Percentiles rank a stretch among this genome's conserved stretches.
Conservation (phyloP, 148 eudicot genomes). For the Rhododendron kiyosumense region DNA sequence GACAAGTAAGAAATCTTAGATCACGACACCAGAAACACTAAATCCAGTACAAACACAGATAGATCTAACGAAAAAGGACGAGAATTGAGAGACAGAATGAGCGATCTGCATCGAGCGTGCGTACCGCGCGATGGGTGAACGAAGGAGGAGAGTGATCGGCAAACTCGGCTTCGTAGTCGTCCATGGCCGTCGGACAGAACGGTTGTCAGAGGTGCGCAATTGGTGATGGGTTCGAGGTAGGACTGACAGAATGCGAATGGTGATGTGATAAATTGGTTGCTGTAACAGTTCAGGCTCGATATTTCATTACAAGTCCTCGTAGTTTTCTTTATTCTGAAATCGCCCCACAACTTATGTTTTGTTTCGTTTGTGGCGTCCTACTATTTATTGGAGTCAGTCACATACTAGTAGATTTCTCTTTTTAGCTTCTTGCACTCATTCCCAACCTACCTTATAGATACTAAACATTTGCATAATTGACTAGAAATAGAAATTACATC, state of each 20-base stretch:
- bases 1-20: not conserved
- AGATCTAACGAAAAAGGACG: not conserved
- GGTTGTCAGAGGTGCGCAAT: not conserved
- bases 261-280: not conserved
- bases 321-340: not conserved
- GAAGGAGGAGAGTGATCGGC: slow-evolving; percentile 14
- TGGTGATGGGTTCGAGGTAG: not conserved
- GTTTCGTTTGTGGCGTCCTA: not conserved
- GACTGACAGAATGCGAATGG: not conserved
- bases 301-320: not conserved
- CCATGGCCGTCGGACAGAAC: not conserved
- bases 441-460: no score
- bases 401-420: no score
- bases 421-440: no score
- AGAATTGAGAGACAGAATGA: not conserved
- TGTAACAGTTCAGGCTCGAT: not conserved
- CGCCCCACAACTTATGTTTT: not conserved
- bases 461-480: no score
- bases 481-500: no score
- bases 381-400: not conserved
- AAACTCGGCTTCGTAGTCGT: slow-evolving; percentile 11
- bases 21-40: not conserved
- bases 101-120: not conserved
- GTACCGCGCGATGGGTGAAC: not conserved
- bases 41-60: not conserved